A percentile compares a stretch with the other conserved stretches of the same genome.
Conservation (phyloP, 345 rosid species). For the Salix brachista region DNA sequence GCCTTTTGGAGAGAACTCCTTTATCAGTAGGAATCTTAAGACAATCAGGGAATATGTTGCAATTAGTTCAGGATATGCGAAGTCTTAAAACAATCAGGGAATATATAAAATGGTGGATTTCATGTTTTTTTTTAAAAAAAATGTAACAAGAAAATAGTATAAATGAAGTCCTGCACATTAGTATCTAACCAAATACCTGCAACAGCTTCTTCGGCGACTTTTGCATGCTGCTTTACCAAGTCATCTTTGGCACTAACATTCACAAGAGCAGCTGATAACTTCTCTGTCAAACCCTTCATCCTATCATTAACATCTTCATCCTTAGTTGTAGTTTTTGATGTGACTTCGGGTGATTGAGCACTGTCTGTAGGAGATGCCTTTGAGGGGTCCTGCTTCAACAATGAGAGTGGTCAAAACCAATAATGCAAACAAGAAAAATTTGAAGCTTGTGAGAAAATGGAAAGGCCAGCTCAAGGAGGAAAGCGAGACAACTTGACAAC, state of each 20-base stretch:
- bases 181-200: conserved; percentile 43
- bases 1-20: not conserved
- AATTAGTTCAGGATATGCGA: not conserved
- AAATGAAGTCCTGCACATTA: not conserved
- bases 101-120: not conserved
- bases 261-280: conserved; percentile 68
- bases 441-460: not conserved
- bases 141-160: not conserved
- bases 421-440: not conserved
- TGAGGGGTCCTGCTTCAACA: conserved; percentile 45
- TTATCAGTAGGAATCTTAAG: not conserved
- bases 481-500: not conserved
- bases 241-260: conserved; percentile 77
- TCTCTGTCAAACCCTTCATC: conserved; percentile 50
- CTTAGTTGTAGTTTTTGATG: conserved; percentile 33
- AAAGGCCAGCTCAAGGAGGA: conserved; percentile 1
- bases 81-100: not conserved
- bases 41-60: not conserved
- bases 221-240: conserved; percentile 79
- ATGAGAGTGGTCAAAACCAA: conserved; percentile 6
- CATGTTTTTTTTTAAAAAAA: too few species aligned
- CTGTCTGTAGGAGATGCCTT: conserved; percentile 52
- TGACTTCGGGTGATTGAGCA: conserved; percentile 50
- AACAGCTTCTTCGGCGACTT: conserved; percentile 98
- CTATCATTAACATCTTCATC: conserved; percentile 48